Evolutionary conservation across 2,329 filamentous ascomycete species (phyloP), one percentile per base, ranked within the genome.

Genomic region (Fusarium paranaense): DNA sequence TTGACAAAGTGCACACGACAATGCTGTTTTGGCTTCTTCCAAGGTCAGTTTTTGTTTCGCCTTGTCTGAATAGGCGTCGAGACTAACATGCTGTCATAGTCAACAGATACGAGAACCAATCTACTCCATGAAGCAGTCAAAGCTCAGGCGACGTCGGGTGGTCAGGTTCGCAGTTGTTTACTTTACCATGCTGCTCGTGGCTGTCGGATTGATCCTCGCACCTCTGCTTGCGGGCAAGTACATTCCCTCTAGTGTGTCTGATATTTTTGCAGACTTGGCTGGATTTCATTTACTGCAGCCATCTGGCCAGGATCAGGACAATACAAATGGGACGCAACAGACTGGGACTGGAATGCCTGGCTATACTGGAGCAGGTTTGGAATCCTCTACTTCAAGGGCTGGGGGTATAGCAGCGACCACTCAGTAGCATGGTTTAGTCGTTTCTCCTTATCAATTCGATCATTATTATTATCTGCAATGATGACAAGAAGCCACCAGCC

Each of bases 21-120:
- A 57, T 57, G 52, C 52, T 57, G n/a, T 57, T 57, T 57, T 57
- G 52, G 52, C 52, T 57, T 33, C 52, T 57, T 16, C 52, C 52
- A 25, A 57, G 52, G 52, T 57, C 4, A 18, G 5, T 25, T 37
- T 37, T 6, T 8, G 6, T 47, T 27, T 10, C 2, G 16, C 20
- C 14, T 57, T 18, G 13, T 16, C 7, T 16, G 13, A n/a, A 25
- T 16, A 8, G 3, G 11, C 22, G 6, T 10, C 5, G 32, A 14
- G 2, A n/a, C 52, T 57, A 57, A 57, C 22, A 5, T 22, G 3
- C 14, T 16, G 9, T 37, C 13, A 22, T 57, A 57, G 52, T 57
- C 32, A 57, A 37, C 52, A 57, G 9, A 57, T 57, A 22, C 52
- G 52, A 8, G 52, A 22, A 16, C 52, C 52, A 10, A 57, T 57